Evolutionary conservation across 179 eudicot species (phyloP), one percentile per base, ranked within the genome.

Genomic region (Drosera spatulata): DNA sequence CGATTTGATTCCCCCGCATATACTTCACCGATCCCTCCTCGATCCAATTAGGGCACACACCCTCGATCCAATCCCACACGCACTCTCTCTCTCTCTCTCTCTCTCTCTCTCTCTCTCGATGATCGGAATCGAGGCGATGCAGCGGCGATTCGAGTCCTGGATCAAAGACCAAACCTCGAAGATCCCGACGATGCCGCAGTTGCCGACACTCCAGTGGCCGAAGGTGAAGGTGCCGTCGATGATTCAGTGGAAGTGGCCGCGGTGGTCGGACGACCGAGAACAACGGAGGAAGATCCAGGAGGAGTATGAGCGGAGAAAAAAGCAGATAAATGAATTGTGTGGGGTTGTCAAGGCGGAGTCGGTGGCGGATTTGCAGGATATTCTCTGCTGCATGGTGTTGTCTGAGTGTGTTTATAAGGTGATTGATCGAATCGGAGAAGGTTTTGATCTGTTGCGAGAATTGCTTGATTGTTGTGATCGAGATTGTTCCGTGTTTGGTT

Each of bases 381-480:
- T 93, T 66, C 79, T 93, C n/a, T 89, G 97, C n/a, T 86, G 90
- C 70, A 89, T 93, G 99, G 95, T 86, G n/a, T 80, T 93, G 11
- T 82, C 99, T 12, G 99, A 93, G 67, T 93, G 95, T 44, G 99
- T 93, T 62, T 93, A 93, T 68, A 93, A 93, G 99, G 99, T 84
- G 33, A 22, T 9, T 2, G 33, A 46, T 49, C 53, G 39, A 12
- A 48, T 41, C 4, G 58, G 49, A 41, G 60, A 42, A 44, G 1
- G 41, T 39, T 6, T 39, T 22, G 39, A 2, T 56, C 44, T 56
- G 14, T 56, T 22, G 40, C 60, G 37, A 38, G 15, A 10, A 10
- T 22, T 55, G 39, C 45, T 50, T 4, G 4, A 50, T 50, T 12
- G 52, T 45, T 46, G 6, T 6, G 33, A 4, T 53, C 5, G 56